Conservation (phyloP, 164 flowering plant genomes). For the Vitis labrusca region DNA sequence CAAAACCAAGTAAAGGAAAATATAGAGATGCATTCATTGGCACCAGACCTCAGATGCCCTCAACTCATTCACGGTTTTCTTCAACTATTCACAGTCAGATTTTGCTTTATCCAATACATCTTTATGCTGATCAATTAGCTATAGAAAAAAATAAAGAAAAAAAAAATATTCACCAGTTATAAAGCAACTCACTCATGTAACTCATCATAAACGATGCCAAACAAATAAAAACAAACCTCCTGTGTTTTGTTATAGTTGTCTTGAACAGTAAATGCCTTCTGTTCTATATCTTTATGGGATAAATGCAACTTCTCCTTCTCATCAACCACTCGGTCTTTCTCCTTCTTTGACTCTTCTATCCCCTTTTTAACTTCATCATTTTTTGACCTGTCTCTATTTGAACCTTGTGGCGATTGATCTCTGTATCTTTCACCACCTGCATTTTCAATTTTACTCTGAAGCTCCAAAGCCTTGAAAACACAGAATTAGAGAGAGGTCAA, state of each 20-base stretch:
- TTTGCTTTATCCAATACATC: slow-evolving; percentile 78
- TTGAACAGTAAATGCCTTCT: slow-evolving; percentile 82
- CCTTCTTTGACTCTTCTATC: slow-evolving; percentile 84
- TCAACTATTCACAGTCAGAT: slow-evolving; percentile 61
- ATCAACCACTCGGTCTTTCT: slow-evolving; percentile 58
- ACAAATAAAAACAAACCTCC: slow-evolving; percentile 44
- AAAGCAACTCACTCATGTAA: background rate
- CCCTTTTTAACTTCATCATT: slow-evolving; percentile 73
- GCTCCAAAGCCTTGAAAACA: slow-evolving; percentile 62
- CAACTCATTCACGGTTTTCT: slow-evolving; percentile 61
- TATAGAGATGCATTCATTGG: background rate
- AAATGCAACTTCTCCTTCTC: slow-evolving; percentile 62
- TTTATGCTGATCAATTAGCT: slow-evolving; percentile 78
- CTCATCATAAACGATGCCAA: background rate
- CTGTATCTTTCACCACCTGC: slow-evolving; percentile 94
- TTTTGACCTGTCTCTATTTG: slow-evolving; percentile 81
- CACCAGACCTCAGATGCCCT: slow-evolving; percentile 76
- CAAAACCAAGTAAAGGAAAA: background rate
- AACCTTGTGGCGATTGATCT: slow-evolving; percentile 86
- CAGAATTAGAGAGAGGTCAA: background rate
- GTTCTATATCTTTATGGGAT: slow-evolving; percentile 65
- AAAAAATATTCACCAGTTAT: background rate
- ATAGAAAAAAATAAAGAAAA: slow-evolving; percentile 5
- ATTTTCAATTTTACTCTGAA: slow-evolving; percentile 86
- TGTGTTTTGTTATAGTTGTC: slow-evolving; percentile 72